These are phyloP conservation scores for Corylus americana DNA, from an alignment of 306 rosid genomes.

Conservation along the genomic window DNA sequence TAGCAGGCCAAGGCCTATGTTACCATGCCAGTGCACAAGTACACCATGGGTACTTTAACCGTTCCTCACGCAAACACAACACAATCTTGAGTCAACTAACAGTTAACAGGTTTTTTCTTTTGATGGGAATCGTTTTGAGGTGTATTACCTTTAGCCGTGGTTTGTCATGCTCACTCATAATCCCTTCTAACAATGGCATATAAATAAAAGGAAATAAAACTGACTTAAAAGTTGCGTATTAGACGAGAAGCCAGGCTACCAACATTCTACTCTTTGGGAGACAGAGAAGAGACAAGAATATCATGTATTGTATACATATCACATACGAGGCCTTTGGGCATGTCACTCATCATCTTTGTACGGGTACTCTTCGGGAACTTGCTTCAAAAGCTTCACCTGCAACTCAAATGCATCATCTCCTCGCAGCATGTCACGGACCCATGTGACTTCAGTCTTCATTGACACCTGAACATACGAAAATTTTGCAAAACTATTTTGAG, in stretches of 20 bases:
- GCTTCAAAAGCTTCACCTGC: slow-evolving; percentile 94
- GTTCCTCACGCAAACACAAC: too few species aligned
- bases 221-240: not conserved
- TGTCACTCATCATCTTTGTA: slow-evolving; percentile 90
- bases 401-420: slow-evolving; percentile 93
- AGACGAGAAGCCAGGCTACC: slow-evolving; percentile 1
- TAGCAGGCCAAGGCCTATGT: too few species aligned
- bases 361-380: slow-evolving; percentile 95
- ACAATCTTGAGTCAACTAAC: too few species aligned
- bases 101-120: not conserved
- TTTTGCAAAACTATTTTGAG: not conserved
- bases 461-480: slow-evolving; percentile 59
- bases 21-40: too few species aligned
- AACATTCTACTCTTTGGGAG: not conserved
- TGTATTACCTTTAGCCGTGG: not conserved
- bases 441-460: slow-evolving; percentile 92
- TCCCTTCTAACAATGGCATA: not conserved
- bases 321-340: slow-evolving; percentile 13
- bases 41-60: too few species aligned
- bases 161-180: not conserved
- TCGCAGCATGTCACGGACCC: slow-evolving; percentile 88
- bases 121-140: not conserved
- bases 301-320: slow-evolving; percentile 21
- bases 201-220: not conserved
- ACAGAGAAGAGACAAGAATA: not conserved